These are phyloP conservation scores for Collariella sp. DNA, from an alignment of 495 filamentous ascomycete genomes.

Conservation along the genomic window DNA sequence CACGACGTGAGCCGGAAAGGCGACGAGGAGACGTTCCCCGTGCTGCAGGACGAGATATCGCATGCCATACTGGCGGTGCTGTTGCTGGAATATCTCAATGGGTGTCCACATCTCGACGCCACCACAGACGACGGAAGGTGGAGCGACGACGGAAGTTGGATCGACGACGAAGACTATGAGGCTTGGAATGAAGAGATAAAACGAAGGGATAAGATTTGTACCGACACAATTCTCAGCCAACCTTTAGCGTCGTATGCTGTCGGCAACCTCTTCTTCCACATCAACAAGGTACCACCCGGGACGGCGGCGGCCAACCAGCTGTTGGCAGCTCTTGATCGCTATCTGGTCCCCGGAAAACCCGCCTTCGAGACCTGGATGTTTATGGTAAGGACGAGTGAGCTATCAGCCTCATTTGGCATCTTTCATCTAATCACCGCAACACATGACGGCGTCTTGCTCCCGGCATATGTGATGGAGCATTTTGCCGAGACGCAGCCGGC, in stretches of 20 bases:
- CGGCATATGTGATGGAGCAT: background rate
- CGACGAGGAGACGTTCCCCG: background rate
- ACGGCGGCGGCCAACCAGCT: background rate
- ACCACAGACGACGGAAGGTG: too few species aligned
- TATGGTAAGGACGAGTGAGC: background rate
- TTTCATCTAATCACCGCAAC: background rate
- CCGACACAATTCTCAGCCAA: background rate
- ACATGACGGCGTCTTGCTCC: background rate
- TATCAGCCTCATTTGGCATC: background rate
- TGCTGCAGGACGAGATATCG: background rate
- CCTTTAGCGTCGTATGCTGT: conserved; percentile 12
- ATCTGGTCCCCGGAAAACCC: background rate
- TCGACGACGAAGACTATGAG: background rate
- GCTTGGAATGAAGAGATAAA: background rate
- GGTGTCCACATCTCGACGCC: background rate
- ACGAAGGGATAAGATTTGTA: background rate
- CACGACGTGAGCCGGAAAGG: conserved; percentile 14
- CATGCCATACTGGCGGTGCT: conserved; percentile 2
- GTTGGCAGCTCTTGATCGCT: background rate
- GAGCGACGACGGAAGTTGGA: background rate
- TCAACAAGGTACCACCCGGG: background rate
- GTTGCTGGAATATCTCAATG: background rate
- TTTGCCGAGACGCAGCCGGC: background rate
- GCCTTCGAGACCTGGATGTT: background rate
- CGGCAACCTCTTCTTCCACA: conserved; percentile 13